Percentiles rank a stretch among this genome's conserved stretches.
Conservation (phyloP, 768 basidiomycete species). For the Paxillus involutus region DNA sequence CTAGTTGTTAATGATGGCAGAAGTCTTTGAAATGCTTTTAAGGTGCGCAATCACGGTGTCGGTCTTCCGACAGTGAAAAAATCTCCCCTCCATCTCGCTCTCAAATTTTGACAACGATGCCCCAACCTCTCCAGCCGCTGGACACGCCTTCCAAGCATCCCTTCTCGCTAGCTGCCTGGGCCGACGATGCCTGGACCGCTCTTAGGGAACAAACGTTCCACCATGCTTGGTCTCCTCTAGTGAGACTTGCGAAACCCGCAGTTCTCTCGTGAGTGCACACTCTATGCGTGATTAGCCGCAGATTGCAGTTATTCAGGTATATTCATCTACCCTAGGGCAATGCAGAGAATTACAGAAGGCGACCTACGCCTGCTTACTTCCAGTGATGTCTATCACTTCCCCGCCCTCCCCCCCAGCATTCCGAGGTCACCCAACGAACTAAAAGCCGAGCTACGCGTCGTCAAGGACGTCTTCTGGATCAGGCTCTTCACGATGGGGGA, state of each 20-base stretch:
- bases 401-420: slow-evolving; percentile 22
- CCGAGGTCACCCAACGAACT: slow-evolving; percentile 10
- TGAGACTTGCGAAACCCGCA: slow-evolving; percentile 43
- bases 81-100: not conserved
- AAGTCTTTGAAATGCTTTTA: not conserved
- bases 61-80: too few relatives aligned
- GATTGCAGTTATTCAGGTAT: not conserved
- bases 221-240: slow-evolving; percentile 44
- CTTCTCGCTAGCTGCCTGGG: slow-evolving; percentile 41
- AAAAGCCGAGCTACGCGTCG: slow-evolving; percentile 47
- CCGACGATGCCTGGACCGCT: slow-evolving; percentile 43
- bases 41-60: too few relatives aligned
- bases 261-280: slow-evolving; percentile 43
- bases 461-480: slow-evolving; percentile 57
- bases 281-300: slow-evolving; percentile 1
- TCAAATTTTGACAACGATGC: slow-evolving; percentile 23
- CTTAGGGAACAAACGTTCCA: slow-evolving; percentile 41
- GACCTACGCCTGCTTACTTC: slow-evolving; percentile 48
- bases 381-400: slow-evolving; percentile 46
- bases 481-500: slow-evolving; percentile 60
- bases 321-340: slow-evolving; percentile 30
- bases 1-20: not conserved
- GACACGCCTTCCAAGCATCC: slow-evolving; percentile 43
- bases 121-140: slow-evolving; percentile 31
- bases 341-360: slow-evolving; percentile 47